Evolutionary conservation across 2,329 filamentous ascomycete genomes (phyloP), one percentile per base, ranked within the genome.

Genomic region (Akanthomyces uredinophilus): DNA sequence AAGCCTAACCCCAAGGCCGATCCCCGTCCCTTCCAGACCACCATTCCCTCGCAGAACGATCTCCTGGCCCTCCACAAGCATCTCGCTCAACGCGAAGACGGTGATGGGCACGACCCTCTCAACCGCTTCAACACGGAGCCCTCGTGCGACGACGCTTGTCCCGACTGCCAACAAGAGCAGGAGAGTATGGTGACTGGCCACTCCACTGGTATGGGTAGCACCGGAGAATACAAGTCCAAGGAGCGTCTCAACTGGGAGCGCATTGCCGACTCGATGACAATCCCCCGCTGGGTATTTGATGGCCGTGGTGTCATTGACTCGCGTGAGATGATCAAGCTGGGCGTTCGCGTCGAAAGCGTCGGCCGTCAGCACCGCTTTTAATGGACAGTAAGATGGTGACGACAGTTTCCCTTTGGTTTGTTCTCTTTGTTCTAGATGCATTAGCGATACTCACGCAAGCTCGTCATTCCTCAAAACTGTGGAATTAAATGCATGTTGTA

Each of bases 211-310:
- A 77, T 78, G 68, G 77, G 77, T 58, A 74, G 73, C 58, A 71
- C 73, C n/a, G 74, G 75, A 44, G 78, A 80, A 68, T 77, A 80
- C 71, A 77, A 75, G 66, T 66, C 75, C 60, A 81, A 78, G 70
- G 79, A 79, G 70, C 74, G 71, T 43, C 69, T 84, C 20, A 79
- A 84, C 72, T 85, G 82, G 82, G 74, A 73, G 60, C 77, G 73
- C 70, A 80, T 84, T 49, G 74, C 80, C 50, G 70, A 75, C 58
- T 70, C 72, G 65, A 83, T 84, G 81, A 75, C 74, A 54, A 79
- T 80, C 72, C 82, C 82, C 13, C 79, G 78, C 62, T 83, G 81
- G 80, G 73, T 84, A 29, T 85, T 85, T 71, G 82, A 85, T 63
- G 82, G 82, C n/a, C 79, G 80, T 60, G 81, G 81, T 44, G 77